phyloP scores from a whole-genome alignment of 2,329 filamentous ascomycete species.

The Elsinoe arachidis region DNA sequence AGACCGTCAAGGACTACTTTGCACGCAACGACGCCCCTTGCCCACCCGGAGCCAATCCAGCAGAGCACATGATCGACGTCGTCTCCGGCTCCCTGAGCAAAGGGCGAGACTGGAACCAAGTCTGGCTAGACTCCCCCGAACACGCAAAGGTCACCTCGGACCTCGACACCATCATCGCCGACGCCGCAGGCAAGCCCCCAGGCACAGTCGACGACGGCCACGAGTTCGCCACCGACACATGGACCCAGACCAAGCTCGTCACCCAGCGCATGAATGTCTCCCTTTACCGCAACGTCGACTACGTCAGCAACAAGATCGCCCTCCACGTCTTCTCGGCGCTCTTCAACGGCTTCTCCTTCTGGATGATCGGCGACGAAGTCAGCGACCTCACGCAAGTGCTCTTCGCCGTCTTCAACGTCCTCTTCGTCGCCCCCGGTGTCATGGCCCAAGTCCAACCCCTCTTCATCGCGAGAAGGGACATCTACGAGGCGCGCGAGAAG shows the following conservation, averaged over 20 bases:
- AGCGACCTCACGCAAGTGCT: constrained; percentile 31
- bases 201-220: constrained; percentile 34
- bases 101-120: constrained; percentile 38
- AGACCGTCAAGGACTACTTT: constrained; percentile 42
- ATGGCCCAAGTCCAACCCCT: constrained; percentile 52
- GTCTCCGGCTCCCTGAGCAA: constrained; percentile 38
- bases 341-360: constrained; percentile 44
- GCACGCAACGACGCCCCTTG: constrained; percentile 46
- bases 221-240: constrained; percentile 37
- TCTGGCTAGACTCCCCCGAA: constrained; percentile 34
- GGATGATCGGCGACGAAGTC: constrained; percentile 30
- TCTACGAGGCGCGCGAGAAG: constrained; percentile 52
- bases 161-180: constrained; percentile 33
- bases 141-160: constrained; percentile 31
- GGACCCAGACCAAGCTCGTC: constrained; percentile 34
- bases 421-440: constrained; percentile 34
- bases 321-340: constrained; percentile 44
- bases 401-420: constrained; percentile 29
- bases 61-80: constrained; percentile 44
- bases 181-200: constrained; percentile 29
- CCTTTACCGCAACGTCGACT: constrained; percentile 58
- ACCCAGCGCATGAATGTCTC: constrained; percentile 46
- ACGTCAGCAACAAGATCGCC: constrained; percentile 55
- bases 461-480: constrained; percentile 49
- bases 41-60: constrained; percentile 44